Percentiles rank a stretch among this genome's conserved stretches.
Evolutionary conservation across 345 rosid species (phyloP).

Genomic region (Psidium friedrichsthalianum): DNA sequence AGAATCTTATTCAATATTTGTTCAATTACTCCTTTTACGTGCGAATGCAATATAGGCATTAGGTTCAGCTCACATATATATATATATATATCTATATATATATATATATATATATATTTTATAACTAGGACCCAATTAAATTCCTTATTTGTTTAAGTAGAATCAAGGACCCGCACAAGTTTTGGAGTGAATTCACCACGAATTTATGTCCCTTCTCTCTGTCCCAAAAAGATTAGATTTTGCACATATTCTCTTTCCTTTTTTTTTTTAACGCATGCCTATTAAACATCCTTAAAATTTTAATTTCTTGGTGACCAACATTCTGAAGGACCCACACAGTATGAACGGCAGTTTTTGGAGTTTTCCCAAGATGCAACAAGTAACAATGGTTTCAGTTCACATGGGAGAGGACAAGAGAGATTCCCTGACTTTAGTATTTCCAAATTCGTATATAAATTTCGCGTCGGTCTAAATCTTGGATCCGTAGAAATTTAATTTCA

Average conservation of each 20-base stretch:
- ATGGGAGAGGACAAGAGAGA: neutral
- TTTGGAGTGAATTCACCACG: neutral
- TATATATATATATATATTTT: no score
- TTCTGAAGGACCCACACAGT: neutral
- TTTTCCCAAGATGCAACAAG: neutral
- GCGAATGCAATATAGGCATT: neutral
- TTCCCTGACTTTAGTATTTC: slow-evolving; percentile 2
- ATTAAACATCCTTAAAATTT: neutral
- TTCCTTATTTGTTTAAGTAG: neutral
- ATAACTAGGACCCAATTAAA: neutral
- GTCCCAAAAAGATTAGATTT: neutral
- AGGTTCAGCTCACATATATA: neutral
- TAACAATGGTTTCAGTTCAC: neutral
- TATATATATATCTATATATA: no score
- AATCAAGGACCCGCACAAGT: neutral
- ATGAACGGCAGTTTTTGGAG: neutral
- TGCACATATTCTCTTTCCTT: neutral
- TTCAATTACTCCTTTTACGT: neutral
- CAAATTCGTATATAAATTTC: neutral
- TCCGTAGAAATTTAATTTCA: no score
- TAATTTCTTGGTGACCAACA: neutral
- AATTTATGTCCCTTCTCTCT: neutral
- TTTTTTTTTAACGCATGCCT: neutral
- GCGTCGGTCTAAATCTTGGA: neutral
- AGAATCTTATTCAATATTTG: neutral